phyloP scores from a whole-genome alignment of 225 moss, liverwort and hornwort species.

The Marchantia paleacea region DNA sequence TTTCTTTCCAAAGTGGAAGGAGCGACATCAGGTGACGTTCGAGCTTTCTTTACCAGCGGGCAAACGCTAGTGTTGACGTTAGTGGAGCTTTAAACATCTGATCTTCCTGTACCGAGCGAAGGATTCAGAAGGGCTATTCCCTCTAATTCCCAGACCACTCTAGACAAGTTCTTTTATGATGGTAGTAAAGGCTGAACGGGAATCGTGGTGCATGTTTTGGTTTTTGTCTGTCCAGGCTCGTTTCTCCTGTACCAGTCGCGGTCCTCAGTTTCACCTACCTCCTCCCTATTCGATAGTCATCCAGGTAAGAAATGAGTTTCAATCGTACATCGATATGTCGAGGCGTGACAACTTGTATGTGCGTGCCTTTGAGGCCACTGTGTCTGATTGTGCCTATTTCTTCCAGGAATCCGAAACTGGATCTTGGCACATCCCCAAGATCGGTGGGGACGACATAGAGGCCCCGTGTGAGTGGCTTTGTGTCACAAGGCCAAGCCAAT shows the following conservation, averaged over 20 bases:
- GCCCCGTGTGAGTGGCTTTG: constrained; percentile 73
- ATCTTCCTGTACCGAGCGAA: too few species aligned
- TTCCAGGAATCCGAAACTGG: constrained; percentile 82
- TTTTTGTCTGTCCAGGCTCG: constrained; percentile 53
- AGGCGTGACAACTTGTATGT: not conserved
- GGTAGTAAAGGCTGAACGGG: not conserved
- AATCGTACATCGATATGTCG: too few species aligned
- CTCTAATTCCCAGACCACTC: too few species aligned
- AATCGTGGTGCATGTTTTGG: not conserved
- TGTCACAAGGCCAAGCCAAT: constrained; percentile 52
- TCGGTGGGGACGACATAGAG: constrained; percentile 55
- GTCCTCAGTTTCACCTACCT: constrained; percentile 76
- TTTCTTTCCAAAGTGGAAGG: constrained; percentile 96
- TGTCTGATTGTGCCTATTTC: not conserved
- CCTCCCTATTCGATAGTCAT: constrained; percentile 87
- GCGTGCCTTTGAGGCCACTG: not conserved
- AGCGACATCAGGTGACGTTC: constrained; percentile 83
- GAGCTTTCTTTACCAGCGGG: not conserved
- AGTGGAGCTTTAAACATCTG: not conserved
- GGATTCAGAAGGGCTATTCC: too few species aligned
- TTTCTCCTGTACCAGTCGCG: constrained; percentile 59
- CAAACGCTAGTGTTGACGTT: not conserved
- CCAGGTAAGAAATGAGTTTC: constrained; percentile 51
- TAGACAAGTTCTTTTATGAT: not conserved
- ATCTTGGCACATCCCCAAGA: constrained; percentile 80